A percentile compares a stretch with the other conserved stretches of the same genome.
phyloP scores from a whole-genome alignment of 129 eudicot species.

The sunflower (Helianthus annuus) region DNA sequence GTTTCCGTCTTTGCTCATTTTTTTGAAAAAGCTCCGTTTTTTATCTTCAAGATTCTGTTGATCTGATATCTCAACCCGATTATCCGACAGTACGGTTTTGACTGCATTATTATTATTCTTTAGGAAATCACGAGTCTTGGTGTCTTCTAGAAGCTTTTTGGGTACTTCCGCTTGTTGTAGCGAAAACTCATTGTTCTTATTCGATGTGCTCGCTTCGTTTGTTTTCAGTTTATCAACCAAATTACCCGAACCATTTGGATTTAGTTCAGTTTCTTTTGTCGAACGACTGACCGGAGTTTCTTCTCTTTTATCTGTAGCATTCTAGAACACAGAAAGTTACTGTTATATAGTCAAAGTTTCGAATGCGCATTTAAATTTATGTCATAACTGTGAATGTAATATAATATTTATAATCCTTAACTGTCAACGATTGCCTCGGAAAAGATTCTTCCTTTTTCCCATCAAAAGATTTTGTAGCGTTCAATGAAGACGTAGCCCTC shows the following conservation, averaged over 20 bases:
- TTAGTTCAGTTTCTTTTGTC: too few species aligned
- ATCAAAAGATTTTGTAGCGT: background rate
- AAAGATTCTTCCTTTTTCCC: constrained; percentile 15
- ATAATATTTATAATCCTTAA: too few species aligned
- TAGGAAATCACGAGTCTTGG: background rate
- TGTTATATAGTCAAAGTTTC: too few species aligned
- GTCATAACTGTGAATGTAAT: too few species aligned
- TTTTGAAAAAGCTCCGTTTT: constrained; percentile 22
- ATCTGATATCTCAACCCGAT: constrained; percentile 7
- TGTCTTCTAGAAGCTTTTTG: constrained; percentile 2
- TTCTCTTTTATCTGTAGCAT: background rate
- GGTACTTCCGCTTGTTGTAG: constrained; percentile 4
- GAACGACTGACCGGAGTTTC: too few species aligned
- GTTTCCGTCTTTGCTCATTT: constrained; percentile 13
- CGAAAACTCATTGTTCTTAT: constrained; percentile 4
- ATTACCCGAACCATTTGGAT: too few species aligned
- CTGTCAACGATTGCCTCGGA: too few species aligned
- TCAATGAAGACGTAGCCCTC: constrained; percentile 27
- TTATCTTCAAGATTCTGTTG: constrained; percentile 34
- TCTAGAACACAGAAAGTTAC: too few species aligned
- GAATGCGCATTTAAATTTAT: too few species aligned
- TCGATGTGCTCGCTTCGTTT: constrained; percentile 11
- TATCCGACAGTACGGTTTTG: constrained; percentile 3
- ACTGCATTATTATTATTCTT: too few species aligned
- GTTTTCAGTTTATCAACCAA: too few species aligned